A percentile compares a stretch with the other conserved stretches of the same genome.
phyloP scores from a whole-genome alignment of 805 yeast genomes.

The Candida quercuum region DNA sequence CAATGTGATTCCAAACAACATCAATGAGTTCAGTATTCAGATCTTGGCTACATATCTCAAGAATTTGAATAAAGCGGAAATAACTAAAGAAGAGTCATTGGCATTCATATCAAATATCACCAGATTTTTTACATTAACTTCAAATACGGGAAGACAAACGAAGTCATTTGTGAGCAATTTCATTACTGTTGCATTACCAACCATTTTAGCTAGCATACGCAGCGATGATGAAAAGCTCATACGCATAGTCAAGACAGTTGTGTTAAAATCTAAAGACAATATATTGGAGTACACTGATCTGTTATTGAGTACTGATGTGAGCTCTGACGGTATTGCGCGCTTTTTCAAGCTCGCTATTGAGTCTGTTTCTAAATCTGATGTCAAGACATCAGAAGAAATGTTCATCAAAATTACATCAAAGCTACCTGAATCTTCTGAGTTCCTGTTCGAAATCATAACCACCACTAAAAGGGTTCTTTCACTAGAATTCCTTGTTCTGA shows the following conservation, averaged over 20 bases:
- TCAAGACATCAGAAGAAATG: slow-evolving; percentile 40
- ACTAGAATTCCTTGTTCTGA: slow-evolving; percentile 38
- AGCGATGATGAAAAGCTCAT: slow-evolving; percentile 4
- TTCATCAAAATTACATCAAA: slow-evolving; percentile 36
- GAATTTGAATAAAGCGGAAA: background rate
- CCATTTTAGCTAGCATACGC: no score
- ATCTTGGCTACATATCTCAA: slow-evolving; percentile 1
- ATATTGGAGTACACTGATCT: slow-evolving; percentile 28
- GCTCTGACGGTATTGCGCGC: slow-evolving; percentile 20
- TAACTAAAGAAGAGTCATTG: background rate
- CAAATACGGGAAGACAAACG: slow-evolving; percentile 13
- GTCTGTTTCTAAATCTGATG: slow-evolving; percentile 25
- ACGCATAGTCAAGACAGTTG: slow-evolving; percentile 19
- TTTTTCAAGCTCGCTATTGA: slow-evolving; percentile 27
- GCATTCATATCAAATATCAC: no score
- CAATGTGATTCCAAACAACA: no score
- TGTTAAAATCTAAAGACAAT: no score
- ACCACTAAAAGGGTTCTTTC: slow-evolving; percentile 49
- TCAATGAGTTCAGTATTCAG: slow-evolving; percentile 14
- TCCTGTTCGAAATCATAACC: slow-evolving; percentile 41
- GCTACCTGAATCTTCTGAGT: slow-evolving; percentile 36
- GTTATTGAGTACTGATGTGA: slow-evolving; percentile 23
- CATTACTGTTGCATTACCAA: slow-evolving; percentile 15
- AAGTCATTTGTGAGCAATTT: slow-evolving; percentile 14
- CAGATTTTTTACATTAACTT: slow-evolving; percentile 11